Evolutionary conservation across 2,329 filamentous ascomycete genomes (phyloP).

Genomic region (Fusarium denticulatum): DNA sequence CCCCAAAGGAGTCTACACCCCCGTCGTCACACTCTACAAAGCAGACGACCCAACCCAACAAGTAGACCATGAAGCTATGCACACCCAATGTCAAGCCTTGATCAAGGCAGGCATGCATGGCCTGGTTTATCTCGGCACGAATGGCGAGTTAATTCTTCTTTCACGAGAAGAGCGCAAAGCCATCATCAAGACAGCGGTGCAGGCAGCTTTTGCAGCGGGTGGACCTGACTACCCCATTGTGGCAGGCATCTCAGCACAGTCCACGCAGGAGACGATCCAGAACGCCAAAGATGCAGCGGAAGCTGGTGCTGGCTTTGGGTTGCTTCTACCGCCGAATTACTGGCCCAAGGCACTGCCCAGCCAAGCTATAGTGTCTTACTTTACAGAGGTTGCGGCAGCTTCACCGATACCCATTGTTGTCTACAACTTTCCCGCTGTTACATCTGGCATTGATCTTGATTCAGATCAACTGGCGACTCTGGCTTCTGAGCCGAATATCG

Average conservation of each 20-base stretch:
- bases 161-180: constrained; percentile 52
- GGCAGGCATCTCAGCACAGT: constrained; percentile 56
- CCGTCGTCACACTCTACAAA: constrained; percentile 59
- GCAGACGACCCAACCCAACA: constrained; percentile 50
- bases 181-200: constrained; percentile 52
- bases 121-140: constrained; percentile 59
- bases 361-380: constrained; percentile 69
- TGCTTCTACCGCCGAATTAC: constrained; percentile 80
- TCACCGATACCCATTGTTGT: constrained; percentile 74
- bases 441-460: constrained; percentile 70
- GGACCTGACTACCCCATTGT: constrained; percentile 54
- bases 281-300: constrained; percentile 73
- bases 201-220: constrained; percentile 50
- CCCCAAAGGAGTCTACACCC: constrained; percentile 57
- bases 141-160: constrained; percentile 57
- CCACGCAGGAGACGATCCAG: constrained; percentile 71
- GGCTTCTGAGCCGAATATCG: constrained; percentile 71
- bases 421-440: constrained; percentile 75
- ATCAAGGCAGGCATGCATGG: constrained; percentile 57
- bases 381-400: constrained; percentile 67
- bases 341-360: constrained; percentile 66
- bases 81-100: constrained; percentile 54
- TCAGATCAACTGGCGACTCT: constrained; percentile 70
- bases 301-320: constrained; percentile 76
- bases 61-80: constrained; percentile 57